These are phyloP conservation scores for Aspergillus brasiliensis DNA, from an alignment of 2,329 filamentous ascomycete genomes.

Conservation along the genomic window DNA sequence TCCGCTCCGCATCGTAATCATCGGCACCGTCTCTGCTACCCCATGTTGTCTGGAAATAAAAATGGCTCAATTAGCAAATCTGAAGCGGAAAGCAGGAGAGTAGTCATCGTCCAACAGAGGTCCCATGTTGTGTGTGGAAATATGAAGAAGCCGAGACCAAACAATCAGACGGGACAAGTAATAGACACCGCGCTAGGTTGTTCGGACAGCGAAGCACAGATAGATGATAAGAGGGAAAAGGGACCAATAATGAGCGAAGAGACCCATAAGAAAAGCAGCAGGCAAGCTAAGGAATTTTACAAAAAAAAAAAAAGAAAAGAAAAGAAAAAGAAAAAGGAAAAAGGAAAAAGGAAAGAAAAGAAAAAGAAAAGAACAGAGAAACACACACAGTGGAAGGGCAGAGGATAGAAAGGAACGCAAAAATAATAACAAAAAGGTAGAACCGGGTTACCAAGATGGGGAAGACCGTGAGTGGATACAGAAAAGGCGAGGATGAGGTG, in stretches of 20 bases:
- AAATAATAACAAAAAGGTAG: background rate
- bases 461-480: background rate
- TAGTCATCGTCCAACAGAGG: background rate
- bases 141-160: background rate
- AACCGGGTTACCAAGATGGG: constrained; percentile 6
- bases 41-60: constrained; percentile 75
- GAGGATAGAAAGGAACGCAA: background rate
- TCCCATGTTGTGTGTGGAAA: background rate
- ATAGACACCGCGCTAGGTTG: background rate
- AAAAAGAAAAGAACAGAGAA: background rate
- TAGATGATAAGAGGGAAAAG: background rate
- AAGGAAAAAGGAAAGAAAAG: background rate
- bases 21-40: constrained; percentile 91
- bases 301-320: background rate
- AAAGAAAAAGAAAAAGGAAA: background rate
- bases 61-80: constrained; percentile 7
- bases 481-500: background rate
- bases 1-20: constrained; percentile 73
- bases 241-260: background rate
- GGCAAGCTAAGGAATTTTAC: background rate
- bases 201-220: background rate
- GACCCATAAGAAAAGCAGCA: background rate
- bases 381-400: background rate
- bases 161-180: background rate
- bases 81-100: background rate